These are phyloP conservation scores for Fremontodendron californicum DNA, from an alignment of 345 rosid genomes.

Conservation along the genomic window DNA sequence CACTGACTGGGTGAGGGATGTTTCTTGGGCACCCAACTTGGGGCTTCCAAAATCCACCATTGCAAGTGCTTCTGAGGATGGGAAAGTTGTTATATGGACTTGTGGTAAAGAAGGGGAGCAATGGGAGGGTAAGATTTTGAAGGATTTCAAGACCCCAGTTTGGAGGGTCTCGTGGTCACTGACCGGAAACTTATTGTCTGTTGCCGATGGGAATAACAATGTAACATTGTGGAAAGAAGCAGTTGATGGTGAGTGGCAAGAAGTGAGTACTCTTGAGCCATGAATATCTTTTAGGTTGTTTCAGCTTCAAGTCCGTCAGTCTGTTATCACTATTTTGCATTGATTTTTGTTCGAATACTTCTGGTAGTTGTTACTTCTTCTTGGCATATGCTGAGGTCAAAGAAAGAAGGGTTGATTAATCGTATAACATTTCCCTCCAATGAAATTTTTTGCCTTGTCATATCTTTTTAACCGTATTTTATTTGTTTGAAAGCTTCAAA, in stretches of 20 bases:
- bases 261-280: slow-evolving; percentile 48
- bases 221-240: slow-evolving; percentile 63
- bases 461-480: slow-evolving; percentile 50
- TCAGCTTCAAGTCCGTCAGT: not conserved
- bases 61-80: slow-evolving; percentile 65
- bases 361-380: not conserved
- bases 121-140: slow-evolving; percentile 58
- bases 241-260: slow-evolving; percentile 59
- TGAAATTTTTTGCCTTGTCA: slow-evolving; percentile 50
- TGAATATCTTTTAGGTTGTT: not conserved
- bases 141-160: slow-evolving; percentile 57
- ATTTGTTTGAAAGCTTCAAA: not conserved
- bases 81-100: slow-evolving; percentile 57
- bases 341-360: not conserved
- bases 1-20: slow-evolving; percentile 64
- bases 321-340: not conserved
- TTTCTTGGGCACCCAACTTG: slow-evolving; percentile 70
- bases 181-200: slow-evolving; percentile 55
- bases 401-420: not conserved
- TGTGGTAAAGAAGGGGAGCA: slow-evolving; percentile 52
- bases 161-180: slow-evolving; percentile 65
- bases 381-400: not conserved
- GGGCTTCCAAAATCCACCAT: slow-evolving; percentile 63
- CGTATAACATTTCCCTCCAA: slow-evolving; percentile 45
- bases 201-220: slow-evolving; percentile 52